Base-by-base conservation (phyloP, 352 stramenopile genomes). In the Thraustochytrium sp. region DNA sequence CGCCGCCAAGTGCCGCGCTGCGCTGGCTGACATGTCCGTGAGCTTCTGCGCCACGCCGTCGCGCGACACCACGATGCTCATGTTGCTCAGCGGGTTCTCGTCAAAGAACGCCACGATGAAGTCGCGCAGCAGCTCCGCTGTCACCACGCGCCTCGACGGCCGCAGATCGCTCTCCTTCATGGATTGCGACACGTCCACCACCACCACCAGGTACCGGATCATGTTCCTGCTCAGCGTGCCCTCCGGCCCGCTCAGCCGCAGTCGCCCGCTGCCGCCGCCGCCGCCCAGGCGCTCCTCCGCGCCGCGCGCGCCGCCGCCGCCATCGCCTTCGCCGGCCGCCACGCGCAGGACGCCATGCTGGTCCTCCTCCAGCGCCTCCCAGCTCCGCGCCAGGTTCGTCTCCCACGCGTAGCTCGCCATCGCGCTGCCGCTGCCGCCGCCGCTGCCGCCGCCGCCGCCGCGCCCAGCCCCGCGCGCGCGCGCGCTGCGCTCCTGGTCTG, bases 51-150 rank as follows among this genome's bases (percentile, higher is more conserved):
- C 93, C 74, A 91, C 93, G 85, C 94, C 93, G 68, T 93, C 91
- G 76, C 94, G 92, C 73, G 95, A 94, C 44, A 92, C 90, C 73
- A 97, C 92, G 36, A 98, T 86, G 2, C 93, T 91, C 29, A 97
- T 85, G 85, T 96, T 92, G 40, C 92, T 96, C 80, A 98, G 95
- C 42, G 94, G 94, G 82, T 98, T 98, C 84, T 97, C 92, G 86
- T 97, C 93, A 68, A 97, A 97, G 85, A 95, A 97, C 85, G 96
- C 90, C 73, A 91, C 91, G 1, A 96, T 88, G 51, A 96, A 96
- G 64, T 94, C 49, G 51, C 73, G 9, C 23, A 85, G 53, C 4
- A 54, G 11, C 51, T 55, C 42, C 3, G 40, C 36, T 4, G 38
- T 55, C 13, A 75, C 76, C 31, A 63, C 83, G 26, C 73, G 23